A percentile compares a stretch with the other conserved stretches of the same genome.
These are phyloP conservation scores for Drechslerella coelobrocha DNA, from an alignment of 2,329 filamentous ascomycete species.

Conservation along the genomic window DNA sequence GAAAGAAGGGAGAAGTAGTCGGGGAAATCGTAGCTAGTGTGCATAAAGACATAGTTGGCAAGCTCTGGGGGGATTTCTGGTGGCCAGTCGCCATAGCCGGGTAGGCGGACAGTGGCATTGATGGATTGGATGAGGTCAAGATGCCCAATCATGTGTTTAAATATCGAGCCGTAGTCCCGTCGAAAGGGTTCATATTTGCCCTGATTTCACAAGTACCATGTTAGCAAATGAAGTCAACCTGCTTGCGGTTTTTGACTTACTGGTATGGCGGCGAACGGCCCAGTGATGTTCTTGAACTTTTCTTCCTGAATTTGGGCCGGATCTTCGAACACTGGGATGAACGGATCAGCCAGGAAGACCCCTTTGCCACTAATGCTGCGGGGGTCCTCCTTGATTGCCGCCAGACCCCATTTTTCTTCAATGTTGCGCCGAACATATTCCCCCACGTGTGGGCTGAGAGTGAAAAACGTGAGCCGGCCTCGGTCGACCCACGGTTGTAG, in stretches of 20 bases:
- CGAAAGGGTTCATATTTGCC: constrained; percentile 55
- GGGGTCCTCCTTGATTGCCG: constrained; percentile 28
- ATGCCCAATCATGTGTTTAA: constrained; percentile 51
- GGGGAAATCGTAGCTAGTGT: constrained; percentile 54
- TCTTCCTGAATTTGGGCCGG: constrained; percentile 24
- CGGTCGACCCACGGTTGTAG: constrained; percentile 53
- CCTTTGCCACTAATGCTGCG: constrained; percentile 29
- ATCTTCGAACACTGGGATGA: constrained; percentile 47
- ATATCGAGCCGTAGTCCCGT: constrained; percentile 54
- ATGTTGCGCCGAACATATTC: constrained; percentile 52
- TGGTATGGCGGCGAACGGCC: constrained; percentile 46
- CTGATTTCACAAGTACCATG: constrained; percentile 51
- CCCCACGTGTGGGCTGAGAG: constrained; percentile 54
- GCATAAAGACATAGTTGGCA: constrained; percentile 52
- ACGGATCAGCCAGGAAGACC: constrained; percentile 38
- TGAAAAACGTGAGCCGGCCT: constrained; percentile 53
- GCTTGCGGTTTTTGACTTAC: constrained; percentile 13
- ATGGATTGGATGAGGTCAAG: constrained; percentile 25
- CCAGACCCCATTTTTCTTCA: constrained; percentile 51
- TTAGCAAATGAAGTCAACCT: neutral
- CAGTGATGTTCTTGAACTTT: constrained; percentile 42
- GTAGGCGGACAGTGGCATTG: constrained; percentile 52
- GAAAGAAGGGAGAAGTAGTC: constrained; percentile 55
- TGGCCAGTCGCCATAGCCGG: constrained; percentile 53
- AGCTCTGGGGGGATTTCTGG: constrained; percentile 52